These are phyloP conservation scores for Fraxinus sp. DNA, from an alignment of 305 asterid species.

Conservation along the genomic window DNA sequence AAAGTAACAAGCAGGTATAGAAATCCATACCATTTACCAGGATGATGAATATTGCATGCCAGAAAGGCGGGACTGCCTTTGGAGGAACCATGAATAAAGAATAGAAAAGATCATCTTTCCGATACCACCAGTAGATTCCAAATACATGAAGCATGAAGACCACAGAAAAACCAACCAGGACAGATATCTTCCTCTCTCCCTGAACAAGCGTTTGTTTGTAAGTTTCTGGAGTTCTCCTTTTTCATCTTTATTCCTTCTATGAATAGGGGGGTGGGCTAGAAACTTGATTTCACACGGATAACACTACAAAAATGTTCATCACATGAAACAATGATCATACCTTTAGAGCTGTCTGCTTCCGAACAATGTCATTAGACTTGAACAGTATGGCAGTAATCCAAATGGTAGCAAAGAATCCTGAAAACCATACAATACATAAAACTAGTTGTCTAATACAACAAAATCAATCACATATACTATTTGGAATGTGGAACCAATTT, in stretches of 20 bases:
- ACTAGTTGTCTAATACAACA: not conserved
- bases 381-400: conserved; percentile 73
- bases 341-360: conserved; percentile 92
- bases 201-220: conserved; percentile 34
- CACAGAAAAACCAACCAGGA: conserved; percentile 57
- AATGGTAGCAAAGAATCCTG: conserved; percentile 60
- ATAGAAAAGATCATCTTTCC: conserved; percentile 53
- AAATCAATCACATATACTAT: not conserved
- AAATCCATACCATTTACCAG: conserved; percentile 66
- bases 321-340: conserved; percentile 35
- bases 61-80: conserved; percentile 77
- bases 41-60: conserved; percentile 80
- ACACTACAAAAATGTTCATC: conserved; percentile 17
- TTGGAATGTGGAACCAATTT: not conserved
- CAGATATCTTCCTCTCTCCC: conserved; percentile 74
- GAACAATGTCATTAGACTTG: conserved; percentile 83
- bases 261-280: not conserved
- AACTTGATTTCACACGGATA: conserved; percentile 1
- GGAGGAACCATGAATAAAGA: conserved; percentile 86
- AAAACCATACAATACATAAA: not conserved
- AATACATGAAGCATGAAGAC: conserved; percentile 60
- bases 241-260: not conserved
- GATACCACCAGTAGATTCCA: conserved; percentile 83
- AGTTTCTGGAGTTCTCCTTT: conserved; percentile 19
- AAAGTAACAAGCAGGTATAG: conserved; percentile 17